Conservation (phyloP, 371 early-diverging fungal species). For the Umbelopsis sp. region DNA sequence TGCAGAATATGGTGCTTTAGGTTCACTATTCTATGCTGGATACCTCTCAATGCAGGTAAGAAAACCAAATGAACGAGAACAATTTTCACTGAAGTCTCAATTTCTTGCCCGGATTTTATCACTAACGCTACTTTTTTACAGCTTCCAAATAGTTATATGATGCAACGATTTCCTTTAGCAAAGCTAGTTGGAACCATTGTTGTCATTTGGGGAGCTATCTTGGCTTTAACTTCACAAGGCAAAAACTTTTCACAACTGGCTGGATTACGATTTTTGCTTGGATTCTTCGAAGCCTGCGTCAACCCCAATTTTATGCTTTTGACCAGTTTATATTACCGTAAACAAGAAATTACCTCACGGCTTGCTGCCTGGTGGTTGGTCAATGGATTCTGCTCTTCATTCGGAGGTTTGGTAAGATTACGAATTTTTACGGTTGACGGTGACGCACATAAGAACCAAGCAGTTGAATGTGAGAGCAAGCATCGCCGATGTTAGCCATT, state of each 20-base stretch:
- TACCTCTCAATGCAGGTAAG: slow-evolving; percentile 41
- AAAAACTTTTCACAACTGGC: slow-evolving; percentile 38
- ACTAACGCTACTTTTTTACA: slow-evolving; percentile 7
- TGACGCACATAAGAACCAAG: no score
- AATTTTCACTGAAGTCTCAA: neutral
- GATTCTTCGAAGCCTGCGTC: slow-evolving; percentile 32
- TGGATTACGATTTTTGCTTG: slow-evolving; percentile 34
- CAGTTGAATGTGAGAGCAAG: no score
- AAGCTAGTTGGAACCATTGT: slow-evolving; percentile 38
- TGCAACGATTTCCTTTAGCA: slow-evolving; percentile 37
- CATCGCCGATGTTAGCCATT: no score
- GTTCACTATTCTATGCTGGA: slow-evolving; percentile 42
- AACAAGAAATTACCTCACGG: slow-evolving; percentile 35
- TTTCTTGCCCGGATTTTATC: neutral
- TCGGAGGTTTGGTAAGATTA: slow-evolving; percentile 28
- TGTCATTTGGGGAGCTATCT: slow-evolving; percentile 34
- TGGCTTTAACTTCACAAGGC: slow-evolving; percentile 30
- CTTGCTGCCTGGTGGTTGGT: slow-evolving; percentile 37
- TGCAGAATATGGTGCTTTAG: slow-evolving; percentile 36
- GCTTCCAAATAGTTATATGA: slow-evolving; percentile 42
- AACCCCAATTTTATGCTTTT: slow-evolving; percentile 37
- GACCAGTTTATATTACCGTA: slow-evolving; percentile 38
- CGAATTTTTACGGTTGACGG: no score
- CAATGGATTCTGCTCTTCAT: slow-evolving; percentile 29
- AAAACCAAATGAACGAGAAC: neutral